Percentiles rank a stretch among this genome's conserved stretches.
phyloP scores from a whole-genome alignment of 257 asterid genomes.

The Leonotis leonurus region DNA sequence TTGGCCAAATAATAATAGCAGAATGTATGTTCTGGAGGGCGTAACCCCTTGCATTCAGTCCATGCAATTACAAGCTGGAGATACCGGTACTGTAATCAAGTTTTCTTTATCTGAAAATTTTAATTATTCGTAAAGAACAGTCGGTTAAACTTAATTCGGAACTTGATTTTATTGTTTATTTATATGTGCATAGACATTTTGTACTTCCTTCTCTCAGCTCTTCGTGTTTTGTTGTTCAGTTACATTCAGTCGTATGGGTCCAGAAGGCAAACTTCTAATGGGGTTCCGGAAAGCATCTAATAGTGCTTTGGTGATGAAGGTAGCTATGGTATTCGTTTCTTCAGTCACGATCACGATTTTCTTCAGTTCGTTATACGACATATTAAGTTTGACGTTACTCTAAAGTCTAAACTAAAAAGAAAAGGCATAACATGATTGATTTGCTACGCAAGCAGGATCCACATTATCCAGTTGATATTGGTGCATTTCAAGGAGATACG shows the following conservation, averaged over 20 bases:
- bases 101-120: background rate
- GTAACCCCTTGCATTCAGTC: conserved; percentile 97
- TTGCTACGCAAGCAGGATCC: conserved; percentile 47
- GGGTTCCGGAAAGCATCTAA: conserved; percentile 89
- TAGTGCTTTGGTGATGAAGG: conserved; percentile 43
- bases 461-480: conserved; percentile 38
- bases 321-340: conserved; percentile 17
- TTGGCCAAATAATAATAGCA: conserved; percentile 96
- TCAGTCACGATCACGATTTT: too few species aligned
- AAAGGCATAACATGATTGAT: conserved; percentile 1
- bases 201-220: conserved; percentile 6
- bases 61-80: conserved; percentile 98
- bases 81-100: conserved; percentile 54
- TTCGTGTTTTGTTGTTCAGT: conserved; percentile 42
- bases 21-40: conserved; percentile 96
- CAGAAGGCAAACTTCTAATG: conserved; percentile 91
- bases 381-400: background rate
- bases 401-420: background rate
- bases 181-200: too few species aligned
- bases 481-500: conserved; percentile 50
- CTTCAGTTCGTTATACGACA: background rate
- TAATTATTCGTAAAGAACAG: too few species aligned
- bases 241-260: conserved; percentile 97
- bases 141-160: too few species aligned
- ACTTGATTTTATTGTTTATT: background rate